These are phyloP conservation scores for Zanthoxylum bungeanum DNA, from an alignment of 345 rosid species.

Conservation along the genomic window DNA sequence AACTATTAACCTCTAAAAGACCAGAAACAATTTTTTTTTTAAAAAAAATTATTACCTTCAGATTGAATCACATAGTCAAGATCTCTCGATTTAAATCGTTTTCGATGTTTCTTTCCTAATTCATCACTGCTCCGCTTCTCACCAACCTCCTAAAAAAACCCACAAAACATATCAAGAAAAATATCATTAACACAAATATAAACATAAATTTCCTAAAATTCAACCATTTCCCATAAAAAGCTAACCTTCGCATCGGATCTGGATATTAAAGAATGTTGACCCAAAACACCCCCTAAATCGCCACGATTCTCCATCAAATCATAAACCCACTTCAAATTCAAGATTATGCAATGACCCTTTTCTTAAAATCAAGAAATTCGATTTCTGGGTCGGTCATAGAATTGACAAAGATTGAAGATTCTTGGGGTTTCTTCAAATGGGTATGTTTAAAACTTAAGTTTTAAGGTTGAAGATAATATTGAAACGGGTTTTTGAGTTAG, in stretches of 20 bases:
- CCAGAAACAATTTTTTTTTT: too few species aligned
- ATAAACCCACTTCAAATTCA: slow-evolving; percentile 25
- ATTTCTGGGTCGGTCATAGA: neutral
- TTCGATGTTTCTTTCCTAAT: slow-evolving; percentile 7
- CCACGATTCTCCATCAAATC: slow-evolving; percentile 35
- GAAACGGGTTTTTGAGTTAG: neutral
- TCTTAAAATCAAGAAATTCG: neutral
- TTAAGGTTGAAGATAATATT: neutral
- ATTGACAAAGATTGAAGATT: neutral
- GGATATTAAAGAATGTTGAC: slow-evolving; percentile 16
- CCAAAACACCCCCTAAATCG: slow-evolving; percentile 9
- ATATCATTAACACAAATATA: neutral
- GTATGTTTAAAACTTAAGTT: too few species aligned
- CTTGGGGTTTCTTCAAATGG: neutral
- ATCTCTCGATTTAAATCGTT: slow-evolving; percentile 34
- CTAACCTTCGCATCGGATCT: slow-evolving; percentile 39
- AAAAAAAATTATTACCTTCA: too few species aligned
- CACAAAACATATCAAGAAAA: neutral
- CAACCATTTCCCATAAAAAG: neutral
- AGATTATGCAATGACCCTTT: slow-evolving; percentile 11
- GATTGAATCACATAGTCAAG: slow-evolving; percentile 21
- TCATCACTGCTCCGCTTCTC: slow-evolving; percentile 5
- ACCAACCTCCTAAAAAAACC: neutral
- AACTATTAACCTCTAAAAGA: neutral
- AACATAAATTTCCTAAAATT: neutral